These are phyloP conservation scores for Pelargonium nanum DNA, from an alignment of 345 rosid species.

Conservation along the genomic window DNA sequence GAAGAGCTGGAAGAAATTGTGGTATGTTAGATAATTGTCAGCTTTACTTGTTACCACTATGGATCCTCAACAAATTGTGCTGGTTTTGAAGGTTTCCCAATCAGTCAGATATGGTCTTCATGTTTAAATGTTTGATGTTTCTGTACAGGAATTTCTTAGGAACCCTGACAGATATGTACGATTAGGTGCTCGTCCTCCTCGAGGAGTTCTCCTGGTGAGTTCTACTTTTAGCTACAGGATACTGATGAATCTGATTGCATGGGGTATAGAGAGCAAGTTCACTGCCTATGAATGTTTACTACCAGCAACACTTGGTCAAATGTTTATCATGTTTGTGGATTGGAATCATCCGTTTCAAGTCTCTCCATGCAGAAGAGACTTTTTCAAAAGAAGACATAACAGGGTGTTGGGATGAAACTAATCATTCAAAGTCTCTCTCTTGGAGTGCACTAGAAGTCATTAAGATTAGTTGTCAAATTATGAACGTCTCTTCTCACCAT, in stretches of 20 bases:
- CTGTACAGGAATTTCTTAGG: slow-evolving; percentile 78
- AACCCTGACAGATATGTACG: slow-evolving; percentile 74
- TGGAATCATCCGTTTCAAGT: too few relatives aligned
- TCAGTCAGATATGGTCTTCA: slow-evolving; percentile 2
- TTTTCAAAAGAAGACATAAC: too few relatives aligned
- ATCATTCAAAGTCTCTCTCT: too few relatives aligned
- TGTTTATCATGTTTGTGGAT: too few relatives aligned
- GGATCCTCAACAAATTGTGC: slow-evolving; percentile 5
- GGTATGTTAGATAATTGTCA: slow-evolving; percentile 32
- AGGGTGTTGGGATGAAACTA: too few relatives aligned
- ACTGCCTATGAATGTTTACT: not conserved
- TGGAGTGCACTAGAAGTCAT: too few relatives aligned
- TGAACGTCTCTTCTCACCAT: not conserved
- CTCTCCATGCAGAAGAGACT: too few relatives aligned
- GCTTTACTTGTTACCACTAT: not conserved
- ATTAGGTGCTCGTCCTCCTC: slow-evolving; percentile 96
- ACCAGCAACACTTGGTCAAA: too few relatives aligned
- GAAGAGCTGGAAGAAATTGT: slow-evolving; percentile 98
- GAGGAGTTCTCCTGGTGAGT: slow-evolving; percentile 90
- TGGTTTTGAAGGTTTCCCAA: too few relatives aligned
- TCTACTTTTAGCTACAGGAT: slow-evolving; percentile 3
- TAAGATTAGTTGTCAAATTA: too few relatives aligned
- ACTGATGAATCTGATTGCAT: not conserved
- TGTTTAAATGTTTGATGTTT: slow-evolving; percentile 16
- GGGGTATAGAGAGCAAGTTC: not conserved